Evolutionary conservation across 306 rosid species (phyloP), one percentile per base, ranked within the genome.

Genomic region (Albizia julibrissin): DNA sequence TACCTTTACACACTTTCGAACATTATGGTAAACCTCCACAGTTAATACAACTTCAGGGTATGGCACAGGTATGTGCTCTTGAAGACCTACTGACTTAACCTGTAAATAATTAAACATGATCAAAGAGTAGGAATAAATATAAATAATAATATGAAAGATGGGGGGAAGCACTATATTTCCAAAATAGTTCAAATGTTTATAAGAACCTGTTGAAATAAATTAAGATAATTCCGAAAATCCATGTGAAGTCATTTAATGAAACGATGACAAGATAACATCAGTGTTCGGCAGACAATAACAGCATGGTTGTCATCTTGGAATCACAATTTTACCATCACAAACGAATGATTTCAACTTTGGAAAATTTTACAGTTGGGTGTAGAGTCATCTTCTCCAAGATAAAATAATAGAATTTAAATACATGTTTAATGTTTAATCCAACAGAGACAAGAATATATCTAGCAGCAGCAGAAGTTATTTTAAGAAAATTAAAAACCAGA

Each of bases 11-110:
- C 91, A 79, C 84, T 82, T 91, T 71, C 91, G 92, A 76, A 73
- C 81, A 85, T 86, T 90, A 79, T 93, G 97, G 83, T 91, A 93
- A 84, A 95, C 87, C 87, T 95, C 98, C 52, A 93, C 91, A 72
- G 84, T 87, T 42, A 93, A 90, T 78, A 88, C 89, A 85, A 89
- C 87, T 82, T 90, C 97, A 70, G 97, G 95, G 90, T 87, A 71
- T 22, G 1, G 88, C 79, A 91, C 87, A 68, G 88, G 84, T 62
- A 83, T 59, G 85, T 85, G 86, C 58, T 91, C 90, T 72, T 81
- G 88, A 73, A 52, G 74, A 82, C 81, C 83, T 26, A 74, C 78
- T 78, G 91, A 74, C 80, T 87, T 89, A 80, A 91, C 88, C 98
- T 91, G 86, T 72, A 69, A 82, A 82, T 49, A 80, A 84, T 83